Evolutionary conservation across 441 rosid genomes (phyloP).

Genomic region (Pelargonium myrrhifolium): DNA sequence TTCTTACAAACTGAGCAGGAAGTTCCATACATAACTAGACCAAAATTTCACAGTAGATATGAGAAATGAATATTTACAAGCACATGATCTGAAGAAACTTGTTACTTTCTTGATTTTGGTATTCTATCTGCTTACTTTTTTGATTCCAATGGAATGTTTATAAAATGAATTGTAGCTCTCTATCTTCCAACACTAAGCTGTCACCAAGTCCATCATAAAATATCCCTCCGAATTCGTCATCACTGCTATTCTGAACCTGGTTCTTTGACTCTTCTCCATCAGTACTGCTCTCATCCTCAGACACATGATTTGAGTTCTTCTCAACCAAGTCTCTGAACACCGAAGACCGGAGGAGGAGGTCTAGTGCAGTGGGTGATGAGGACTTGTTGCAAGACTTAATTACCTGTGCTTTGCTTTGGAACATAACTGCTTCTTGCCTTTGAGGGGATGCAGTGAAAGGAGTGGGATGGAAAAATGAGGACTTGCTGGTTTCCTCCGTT

Average conservation of each 20-base stretch:
- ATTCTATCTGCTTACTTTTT: no score
- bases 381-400: constrained; percentile 26
- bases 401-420: constrained; percentile 17
- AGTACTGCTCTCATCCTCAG: constrained; percentile 26
- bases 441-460: constrained; percentile 21
- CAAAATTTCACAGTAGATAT: background rate
- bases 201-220: constrained; percentile 29
- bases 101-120: no score
- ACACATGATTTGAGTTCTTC: constrained; percentile 32
- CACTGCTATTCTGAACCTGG: constrained; percentile 12
- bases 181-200: constrained; percentile 28
- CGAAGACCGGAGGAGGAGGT: constrained; percentile 55
- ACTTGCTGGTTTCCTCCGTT: constrained; percentile 28
- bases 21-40: background rate
- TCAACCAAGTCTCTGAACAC: constrained; percentile 43
- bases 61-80: background rate
- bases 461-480: constrained; percentile 19
- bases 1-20: no score
- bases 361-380: constrained; percentile 43
- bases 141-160: constrained; percentile 24
- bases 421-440: constrained; percentile 21
- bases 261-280: constrained; percentile 32
- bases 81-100: background rate
- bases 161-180: constrained; percentile 26
- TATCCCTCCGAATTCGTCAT: constrained; percentile 32